Base-by-base conservation (phyloP, 306 rosid genomes). In the Alnus glutinosa region DNA sequence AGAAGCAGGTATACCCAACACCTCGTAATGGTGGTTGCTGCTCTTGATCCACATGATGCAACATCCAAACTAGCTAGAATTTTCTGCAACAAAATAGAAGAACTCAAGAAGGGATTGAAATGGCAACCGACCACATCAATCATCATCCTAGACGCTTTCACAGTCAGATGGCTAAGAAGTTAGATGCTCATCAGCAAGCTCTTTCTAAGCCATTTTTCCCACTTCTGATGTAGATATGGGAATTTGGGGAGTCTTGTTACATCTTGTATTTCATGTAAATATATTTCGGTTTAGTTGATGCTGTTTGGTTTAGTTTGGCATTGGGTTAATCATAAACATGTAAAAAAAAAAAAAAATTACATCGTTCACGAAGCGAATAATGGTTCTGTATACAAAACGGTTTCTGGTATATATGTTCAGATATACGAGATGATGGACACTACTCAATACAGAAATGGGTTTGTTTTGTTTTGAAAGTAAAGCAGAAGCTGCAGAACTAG, bases 1-100 rank as follows among this genome's bases (percentile, higher is more conserved):
- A 88, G 79, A 91, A 87, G 71, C 74, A 74, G 70, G 55, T 14
- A 11, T 73, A 81, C 13, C 84, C 61, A 72, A 74, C 62, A 76
- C 62, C 82, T 70, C 86, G 68, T 28, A 79, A 67, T 8, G 88
- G 84, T 2, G 80, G 85, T 75, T 91, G 97, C 77, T 93, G 97
- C 85, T 80, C 82, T 61, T 37, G 85, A 77, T 77, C 67, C 84
- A 75, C 44, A 47, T 71, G 79, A 57, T 49, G 42, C 78, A 66
- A 59, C 28, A 39, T 32, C 18, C 9, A 8, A 67, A 64, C 7
- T 54, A 73, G 78, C 28, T 23, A 23, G 28, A 70, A 70, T 64
- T 75, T 72, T 2, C 78, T 37, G 70, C 69, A 28, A 58, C 74
- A 48, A 74, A 5, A 44, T 58, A 77, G 52, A 49, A 63, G 49